phyloP scores from a whole-genome alignment of 306 rosid genomes.

The Acacia confusa region DNA sequence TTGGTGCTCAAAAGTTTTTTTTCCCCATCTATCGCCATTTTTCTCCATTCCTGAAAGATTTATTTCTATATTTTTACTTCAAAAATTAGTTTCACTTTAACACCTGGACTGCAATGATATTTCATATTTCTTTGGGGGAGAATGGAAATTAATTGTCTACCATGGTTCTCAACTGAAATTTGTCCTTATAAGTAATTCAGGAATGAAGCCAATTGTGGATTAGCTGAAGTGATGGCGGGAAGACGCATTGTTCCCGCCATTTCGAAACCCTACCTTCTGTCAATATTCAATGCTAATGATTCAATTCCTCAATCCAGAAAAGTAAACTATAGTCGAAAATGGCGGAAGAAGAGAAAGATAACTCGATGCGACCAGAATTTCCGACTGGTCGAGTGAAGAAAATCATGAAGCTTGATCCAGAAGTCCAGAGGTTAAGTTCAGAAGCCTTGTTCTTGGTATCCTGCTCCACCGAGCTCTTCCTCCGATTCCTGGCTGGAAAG shows the following conservation, averaged over 20 bases:
- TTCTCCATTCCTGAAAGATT: too few relatives aligned
- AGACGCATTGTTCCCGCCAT: slow-evolving; percentile 45
- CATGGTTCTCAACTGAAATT: too few relatives aligned
- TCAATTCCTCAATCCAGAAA: not conserved
- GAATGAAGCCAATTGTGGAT: too few relatives aligned
- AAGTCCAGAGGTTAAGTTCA: slow-evolving; percentile 63
- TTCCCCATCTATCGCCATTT: too few relatives aligned
- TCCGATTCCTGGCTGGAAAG: slow-evolving; percentile 65
- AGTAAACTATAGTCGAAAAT: not conserved
- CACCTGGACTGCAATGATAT: too few relatives aligned
- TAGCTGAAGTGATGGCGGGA: not conserved
- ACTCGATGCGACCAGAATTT: slow-evolving; percentile 43
- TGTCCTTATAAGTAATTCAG: too few relatives aligned
- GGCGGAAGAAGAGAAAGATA: slow-evolving; percentile 49
- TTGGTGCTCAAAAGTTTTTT: too few relatives aligned
- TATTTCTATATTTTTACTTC: too few relatives aligned
- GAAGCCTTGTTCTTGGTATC: slow-evolving; percentile 75
- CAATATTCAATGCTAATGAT: not conserved
- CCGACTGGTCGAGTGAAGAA: slow-evolving; percentile 75
- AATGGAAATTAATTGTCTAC: too few relatives aligned
- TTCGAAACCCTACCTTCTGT: slow-evolving; percentile 32
- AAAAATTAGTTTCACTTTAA: too few relatives aligned
- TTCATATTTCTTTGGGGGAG: too few relatives aligned
- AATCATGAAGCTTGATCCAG: slow-evolving; percentile 74
- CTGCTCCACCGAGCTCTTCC: slow-evolving; percentile 75